Percentiles rank a stretch among this genome's conserved stretches.
These are phyloP conservation scores for Alternaria conjuncta DNA, from an alignment of 2,329 filamentous ascomycete species.

Conservation along the genomic window DNA sequence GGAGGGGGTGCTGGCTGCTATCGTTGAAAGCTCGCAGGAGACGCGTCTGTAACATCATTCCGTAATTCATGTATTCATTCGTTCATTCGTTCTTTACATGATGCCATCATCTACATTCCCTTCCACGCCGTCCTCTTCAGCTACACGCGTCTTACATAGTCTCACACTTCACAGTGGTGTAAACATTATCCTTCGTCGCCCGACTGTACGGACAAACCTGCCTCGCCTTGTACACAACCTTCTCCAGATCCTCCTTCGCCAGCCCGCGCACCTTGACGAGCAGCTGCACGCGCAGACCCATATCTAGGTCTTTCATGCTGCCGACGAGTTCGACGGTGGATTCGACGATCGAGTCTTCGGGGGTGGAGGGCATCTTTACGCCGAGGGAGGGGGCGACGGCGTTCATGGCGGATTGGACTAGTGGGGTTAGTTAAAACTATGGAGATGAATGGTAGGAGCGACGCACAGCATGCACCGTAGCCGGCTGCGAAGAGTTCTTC, in stretches of 20 bases:
- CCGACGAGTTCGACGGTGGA: slow-evolving; percentile 55
- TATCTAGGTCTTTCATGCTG: slow-evolving; percentile 53
- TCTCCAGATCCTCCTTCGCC: slow-evolving; percentile 45
- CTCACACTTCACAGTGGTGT: slow-evolving; percentile 28
- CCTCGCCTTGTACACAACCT: slow-evolving; percentile 45
- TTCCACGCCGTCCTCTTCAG: fast-evolving
- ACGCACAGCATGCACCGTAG: slow-evolving; percentile 53
- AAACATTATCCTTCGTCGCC: slow-evolving; percentile 45
- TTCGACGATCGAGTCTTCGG: slow-evolving; percentile 50
- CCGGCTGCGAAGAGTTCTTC: slow-evolving; percentile 58
- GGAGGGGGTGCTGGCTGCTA: slow-evolving; percentile 61
- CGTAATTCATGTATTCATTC: no score
- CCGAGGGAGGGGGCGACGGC: slow-evolving; percentile 50
- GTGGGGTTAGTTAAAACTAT: neutral
- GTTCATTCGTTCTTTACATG: no score
- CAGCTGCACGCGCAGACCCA: slow-evolving; percentile 55
- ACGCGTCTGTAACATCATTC: neutral
- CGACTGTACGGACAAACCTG: slow-evolving; percentile 45
- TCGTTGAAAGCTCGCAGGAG: slow-evolving; percentile 49
- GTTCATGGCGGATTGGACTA: slow-evolving; percentile 54
- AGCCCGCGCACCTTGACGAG: slow-evolving; percentile 44
- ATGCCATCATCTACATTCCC: neutral
- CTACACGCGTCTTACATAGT: slow-evolving; percentile 20
- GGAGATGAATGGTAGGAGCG: no score
- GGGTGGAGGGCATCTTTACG: slow-evolving; percentile 50